Evolutionary conservation across 352 stramenopile genomes (phyloP).

Genomic region (Globisporangium megalacanthum): DNA sequence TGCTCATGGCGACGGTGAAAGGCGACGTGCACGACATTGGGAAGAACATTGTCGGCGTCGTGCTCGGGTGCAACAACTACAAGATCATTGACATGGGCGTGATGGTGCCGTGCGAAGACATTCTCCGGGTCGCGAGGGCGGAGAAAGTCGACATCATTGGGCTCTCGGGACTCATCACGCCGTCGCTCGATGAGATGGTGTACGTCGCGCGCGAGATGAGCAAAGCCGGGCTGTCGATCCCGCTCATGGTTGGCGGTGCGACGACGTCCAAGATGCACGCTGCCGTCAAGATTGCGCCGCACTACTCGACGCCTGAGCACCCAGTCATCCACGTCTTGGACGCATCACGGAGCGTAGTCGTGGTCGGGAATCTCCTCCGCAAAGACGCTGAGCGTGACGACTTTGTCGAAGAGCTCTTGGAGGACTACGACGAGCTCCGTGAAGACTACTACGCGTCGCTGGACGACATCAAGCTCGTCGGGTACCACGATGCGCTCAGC

Average conservation of each 20-base stretch:
- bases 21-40: slow-evolving; percentile 99
- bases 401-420: slow-evolving; percentile 92
- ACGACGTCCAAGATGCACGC: slow-evolving; percentile 98
- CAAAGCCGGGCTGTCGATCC: slow-evolving; percentile 91
- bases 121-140: slow-evolving; percentile 51
- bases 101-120: slow-evolving; percentile 93
- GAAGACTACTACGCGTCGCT: slow-evolving; percentile 84
- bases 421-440: slow-evolving; percentile 91
- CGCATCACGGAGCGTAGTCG: slow-evolving; percentile 93
- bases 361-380: slow-evolving; percentile 91
- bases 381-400: slow-evolving; percentile 87
- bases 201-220: slow-evolving; percentile 94
- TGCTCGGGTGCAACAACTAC: slow-evolving; percentile 98
- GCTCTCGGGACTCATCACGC: slow-evolving; percentile 96
- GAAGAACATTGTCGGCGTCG: slow-evolving; percentile 98
- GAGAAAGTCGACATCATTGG: slow-evolving; percentile 95
- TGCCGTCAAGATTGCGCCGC: slow-evolving; percentile 96
- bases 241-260: slow-evolving; percentile 95
- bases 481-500: slow-evolving; percentile 38
- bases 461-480: slow-evolving; percentile 63
- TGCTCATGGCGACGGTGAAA: slow-evolving; percentile 98
- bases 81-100: slow-evolving; percentile 97
- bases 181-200: slow-evolving; percentile 98
- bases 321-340: slow-evolving; percentile 98
- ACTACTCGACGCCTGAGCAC: slow-evolving; percentile 93